Conservation (phyloP, 495 filamentous ascomycete species). For the Penicillium angulare region DNA sequence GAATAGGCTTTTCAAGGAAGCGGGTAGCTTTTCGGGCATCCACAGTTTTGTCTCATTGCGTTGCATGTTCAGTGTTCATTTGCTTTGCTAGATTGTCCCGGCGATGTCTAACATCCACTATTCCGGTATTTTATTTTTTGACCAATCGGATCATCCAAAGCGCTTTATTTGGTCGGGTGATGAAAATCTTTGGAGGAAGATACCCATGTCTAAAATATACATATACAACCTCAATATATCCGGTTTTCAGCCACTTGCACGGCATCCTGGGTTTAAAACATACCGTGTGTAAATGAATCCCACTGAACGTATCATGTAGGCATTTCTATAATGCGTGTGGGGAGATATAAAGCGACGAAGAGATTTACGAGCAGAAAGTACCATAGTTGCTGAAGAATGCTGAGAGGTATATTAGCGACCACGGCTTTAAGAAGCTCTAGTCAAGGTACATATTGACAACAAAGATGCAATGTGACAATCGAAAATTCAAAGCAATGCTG, state of each 20-base stretch:
- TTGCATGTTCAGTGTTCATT: constrained; percentile 11
- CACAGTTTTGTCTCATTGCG: not conserved
- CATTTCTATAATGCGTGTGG: not conserved
- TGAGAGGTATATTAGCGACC: constrained; percentile 7
- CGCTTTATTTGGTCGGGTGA: constrained; percentile 2
- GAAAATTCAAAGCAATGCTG: not conserved
- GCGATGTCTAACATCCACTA: not conserved
- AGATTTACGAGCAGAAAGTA: no score
- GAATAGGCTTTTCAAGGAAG: constrained; percentile 54
- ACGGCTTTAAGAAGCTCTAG: not conserved
- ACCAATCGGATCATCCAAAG: constrained; percentile 1
- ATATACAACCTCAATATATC: constrained; percentile 17
- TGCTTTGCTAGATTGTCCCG: constrained; percentile 8
- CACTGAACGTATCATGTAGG: no score
- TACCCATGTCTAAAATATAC: constrained; percentile 27
- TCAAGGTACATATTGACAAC: constrained; percentile 2
- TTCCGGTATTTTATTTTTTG: not conserved
- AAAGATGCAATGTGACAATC: constrained; percentile 8
- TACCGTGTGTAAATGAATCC: no score
- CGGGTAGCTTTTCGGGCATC: constrained; percentile 5
- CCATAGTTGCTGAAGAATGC: not conserved
- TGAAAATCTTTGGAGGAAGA: constrained; percentile 23
- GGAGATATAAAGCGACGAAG: no score
- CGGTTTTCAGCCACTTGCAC: not conserved
- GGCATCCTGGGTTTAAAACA: no score